Conservation (phyloP, 805 yeast genomes). For the Ogataea pini region DNA sequence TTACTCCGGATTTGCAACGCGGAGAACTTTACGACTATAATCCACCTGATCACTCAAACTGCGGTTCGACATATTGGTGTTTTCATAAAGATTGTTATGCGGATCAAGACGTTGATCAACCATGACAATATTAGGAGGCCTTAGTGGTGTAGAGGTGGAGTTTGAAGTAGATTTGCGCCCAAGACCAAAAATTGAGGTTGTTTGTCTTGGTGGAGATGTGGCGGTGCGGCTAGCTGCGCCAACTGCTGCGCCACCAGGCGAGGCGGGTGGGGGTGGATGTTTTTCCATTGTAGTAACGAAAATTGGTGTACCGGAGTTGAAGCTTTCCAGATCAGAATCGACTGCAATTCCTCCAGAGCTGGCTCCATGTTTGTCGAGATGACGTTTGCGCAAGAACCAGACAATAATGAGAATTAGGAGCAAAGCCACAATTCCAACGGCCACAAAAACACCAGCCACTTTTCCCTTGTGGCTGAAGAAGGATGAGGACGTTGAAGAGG, state of each 20-base stretch:
- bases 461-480: conserved; percentile 73
- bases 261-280: conserved; percentile 1
- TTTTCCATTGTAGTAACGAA: conserved; percentile 14
- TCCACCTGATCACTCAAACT: conserved; percentile 58
- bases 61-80: conserved; percentile 43
- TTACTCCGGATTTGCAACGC: conserved; percentile 48
- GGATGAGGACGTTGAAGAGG: conserved; percentile 29
- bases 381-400: conserved; percentile 35
- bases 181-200: conserved; percentile 9
- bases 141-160: conserved; percentile 5
- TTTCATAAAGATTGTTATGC: conserved; percentile 50
- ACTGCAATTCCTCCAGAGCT: conserved; percentile 11
- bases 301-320: conserved; percentile 21
- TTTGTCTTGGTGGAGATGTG: background rate
- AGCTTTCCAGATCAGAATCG: conserved; percentile 27
- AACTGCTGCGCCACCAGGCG: background rate
- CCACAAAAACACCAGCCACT: conserved; percentile 84
- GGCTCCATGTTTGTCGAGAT: conserved; percentile 6
- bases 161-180: conserved; percentile 12
- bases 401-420: conserved; percentile 45
- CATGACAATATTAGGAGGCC: conserved; percentile 22
- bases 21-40: conserved; percentile 54
- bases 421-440: conserved; percentile 65
- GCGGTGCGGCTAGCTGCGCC: background rate
- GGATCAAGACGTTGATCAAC: conserved; percentile 70